Evolutionary conservation across 2,329 filamentous ascomycete genomes (phyloP).

Genomic region (Penicillium sp.): DNA sequence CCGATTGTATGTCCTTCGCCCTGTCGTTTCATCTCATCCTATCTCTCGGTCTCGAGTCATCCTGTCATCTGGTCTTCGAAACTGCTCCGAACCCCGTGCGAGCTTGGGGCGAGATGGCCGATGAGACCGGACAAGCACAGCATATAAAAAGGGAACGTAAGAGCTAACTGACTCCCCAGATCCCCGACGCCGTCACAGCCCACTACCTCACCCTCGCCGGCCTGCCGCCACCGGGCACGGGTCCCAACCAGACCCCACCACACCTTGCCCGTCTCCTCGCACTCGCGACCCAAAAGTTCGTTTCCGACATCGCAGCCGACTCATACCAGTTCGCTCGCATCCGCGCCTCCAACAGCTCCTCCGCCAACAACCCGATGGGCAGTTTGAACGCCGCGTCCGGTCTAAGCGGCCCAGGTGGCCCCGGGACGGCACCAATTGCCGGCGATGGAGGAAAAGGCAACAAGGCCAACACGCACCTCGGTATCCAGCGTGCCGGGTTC

Average conservation of each 20-base stretch:
- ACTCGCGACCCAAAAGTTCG: slow-evolving; percentile 98
- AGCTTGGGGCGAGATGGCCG: neutral
- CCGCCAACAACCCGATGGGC: slow-evolving; percentile 87
- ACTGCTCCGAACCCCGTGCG: neutral
- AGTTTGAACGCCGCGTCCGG: slow-evolving; percentile 68
- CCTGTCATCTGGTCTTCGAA: neutral
- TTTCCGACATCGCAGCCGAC: slow-evolving; percentile 94
- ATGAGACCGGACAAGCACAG: neutral
- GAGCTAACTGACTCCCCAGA: slow-evolving; percentile 55
- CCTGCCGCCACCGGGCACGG: slow-evolving; percentile 80
- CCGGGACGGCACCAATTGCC: slow-evolving; percentile 42
- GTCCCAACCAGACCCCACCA: slow-evolving; percentile 72
- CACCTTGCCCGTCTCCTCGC: slow-evolving; percentile 90
- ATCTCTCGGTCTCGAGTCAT: neutral
- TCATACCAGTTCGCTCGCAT: slow-evolving; percentile 98
- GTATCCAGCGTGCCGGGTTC: slow-evolving; percentile 73
- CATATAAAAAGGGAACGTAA: neutral
- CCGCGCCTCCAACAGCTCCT: slow-evolving; percentile 81
- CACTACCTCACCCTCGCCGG: slow-evolving; percentile 97
- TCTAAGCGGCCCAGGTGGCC: slow-evolving; percentile 55
- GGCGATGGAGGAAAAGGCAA: slow-evolving; percentile 39
- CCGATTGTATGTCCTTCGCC: slow-evolving; percentile 69
- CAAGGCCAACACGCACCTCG: slow-evolving; percentile 59
- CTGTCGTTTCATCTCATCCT: neutral
- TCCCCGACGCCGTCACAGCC: slow-evolving; percentile 94